Base-by-base conservation (phyloP, 495 filamentous ascomycete species). In the Aspergillus taichungensis region DNA sequence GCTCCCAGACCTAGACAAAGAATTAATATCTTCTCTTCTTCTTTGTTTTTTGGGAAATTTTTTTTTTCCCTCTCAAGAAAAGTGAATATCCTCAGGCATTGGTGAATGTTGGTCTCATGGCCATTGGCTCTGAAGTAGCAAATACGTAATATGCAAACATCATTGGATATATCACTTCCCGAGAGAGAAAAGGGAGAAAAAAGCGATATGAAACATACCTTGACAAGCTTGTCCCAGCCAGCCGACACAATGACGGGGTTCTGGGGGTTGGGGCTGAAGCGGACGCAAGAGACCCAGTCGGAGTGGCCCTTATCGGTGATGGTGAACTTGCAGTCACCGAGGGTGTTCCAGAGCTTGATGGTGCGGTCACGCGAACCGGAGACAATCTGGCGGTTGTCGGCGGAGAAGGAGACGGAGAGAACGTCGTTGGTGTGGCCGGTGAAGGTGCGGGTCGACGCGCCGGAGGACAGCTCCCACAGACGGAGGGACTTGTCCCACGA, bases 341-440 rank as follows among this genome's bases (percentile, higher is more conserved):
- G 88, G 60, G 92, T 99, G 79, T 99, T 99, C 92, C 92, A 99
- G 55, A 99, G 82, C 86, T 97, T 99, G 83, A 99, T 99, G 61
- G 84, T 87, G 63, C 89, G 83, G 75, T 99, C 92, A 64, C 92
- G 88, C 37, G 92, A 97, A 49, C 89, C 92, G 52, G 92, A 97
- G 62, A 99, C 92, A 75, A 99, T 99, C 80, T 99, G 92, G 66
- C 92, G 88, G 84, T 99, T 99, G 79, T 99, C 92, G 81, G 92
- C 92, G 63, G 92, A 99, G 87, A 99, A 99, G 58, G 90, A 96
- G 66, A 99, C 92, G 71, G 92, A 97, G 64, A 99, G 91, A 59
- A 99, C 90, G 58, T 99, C 92, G 78, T 92, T 94, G 76, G 82
- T 95, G 83, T 99, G 92, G 70, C 92, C 92, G 68, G 95, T 89